Percentiles rank a stretch among this genome's conserved stretches.
phyloP scores from a whole-genome alignment of 2,329 filamentous ascomycete genomes.

The Xylariaceae sp. region DNA sequence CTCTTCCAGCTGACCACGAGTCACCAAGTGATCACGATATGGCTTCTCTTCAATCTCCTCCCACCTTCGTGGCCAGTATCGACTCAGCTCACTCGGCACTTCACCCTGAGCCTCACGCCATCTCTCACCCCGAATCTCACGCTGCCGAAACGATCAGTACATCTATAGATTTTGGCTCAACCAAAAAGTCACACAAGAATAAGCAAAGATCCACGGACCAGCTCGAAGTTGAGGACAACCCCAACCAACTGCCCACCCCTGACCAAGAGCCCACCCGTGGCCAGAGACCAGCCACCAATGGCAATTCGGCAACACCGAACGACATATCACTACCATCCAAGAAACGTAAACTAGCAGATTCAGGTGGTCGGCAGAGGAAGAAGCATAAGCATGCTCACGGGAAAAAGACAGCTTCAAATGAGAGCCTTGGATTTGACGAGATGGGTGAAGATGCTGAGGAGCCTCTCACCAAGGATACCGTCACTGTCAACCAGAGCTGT shows the following conservation, averaged over 20 bases:
- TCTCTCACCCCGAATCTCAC: too few relatives aligned
- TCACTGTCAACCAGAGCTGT: neutral
- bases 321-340: conserved; percentile 3
- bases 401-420: neutral
- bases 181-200: neutral
- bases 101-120: neutral
- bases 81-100: neutral
- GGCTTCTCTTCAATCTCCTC: too few relatives aligned
- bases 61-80: too few relatives aligned
- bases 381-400: conserved; percentile 18
- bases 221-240: neutral
- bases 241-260: neutral
- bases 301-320: conserved; percentile 6
- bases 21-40: neutral
- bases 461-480: neutral
- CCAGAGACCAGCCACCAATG: too few relatives aligned
- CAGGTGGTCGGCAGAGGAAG: conserved; percentile 12
- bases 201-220: neutral
- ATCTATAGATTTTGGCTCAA: neutral
- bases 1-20: conserved; percentile 13
- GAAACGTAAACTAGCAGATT: conserved; percentile 23
- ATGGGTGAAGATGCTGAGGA: neutral
- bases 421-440: neutral
- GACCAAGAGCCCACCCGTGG: neutral
- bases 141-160: neutral